Conservation (phyloP, 1,139 yeast species). For the Sugiyamaella japonica region DNA sequence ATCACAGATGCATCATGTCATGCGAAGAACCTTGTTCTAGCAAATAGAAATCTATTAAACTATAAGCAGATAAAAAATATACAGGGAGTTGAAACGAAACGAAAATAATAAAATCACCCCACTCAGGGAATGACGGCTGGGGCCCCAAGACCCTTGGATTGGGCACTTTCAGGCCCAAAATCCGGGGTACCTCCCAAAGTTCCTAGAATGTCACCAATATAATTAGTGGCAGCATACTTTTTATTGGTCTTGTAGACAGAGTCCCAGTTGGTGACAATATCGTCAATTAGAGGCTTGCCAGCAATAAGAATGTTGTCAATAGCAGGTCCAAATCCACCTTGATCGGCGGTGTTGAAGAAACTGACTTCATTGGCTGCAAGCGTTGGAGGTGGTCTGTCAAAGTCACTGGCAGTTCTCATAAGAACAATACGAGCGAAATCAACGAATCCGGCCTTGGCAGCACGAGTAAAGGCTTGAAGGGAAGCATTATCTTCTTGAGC, state of each 20-base stretch:
- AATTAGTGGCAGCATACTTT: slow-evolving; percentile 50
- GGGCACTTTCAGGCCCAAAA: slow-evolving; percentile 29
- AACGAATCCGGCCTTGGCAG: slow-evolving; percentile 54
- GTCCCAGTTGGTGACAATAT: slow-evolving; percentile 56
- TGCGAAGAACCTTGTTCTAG: neutral
- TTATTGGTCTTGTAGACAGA: slow-evolving; percentile 45
- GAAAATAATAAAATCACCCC: neutral
- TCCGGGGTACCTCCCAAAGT: slow-evolving; percentile 47
- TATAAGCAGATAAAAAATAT: slow-evolving; percentile 5
- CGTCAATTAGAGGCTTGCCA: slow-evolving; percentile 56
- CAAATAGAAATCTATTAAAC: slow-evolving; percentile 5
- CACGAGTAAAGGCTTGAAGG: slow-evolving; percentile 58
- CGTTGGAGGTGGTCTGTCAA: slow-evolving; percentile 56
- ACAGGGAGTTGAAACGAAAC: neutral
- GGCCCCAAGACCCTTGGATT: neutral
- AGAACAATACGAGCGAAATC: slow-evolving; percentile 59
- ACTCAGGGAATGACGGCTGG: slow-evolving; percentile 15
- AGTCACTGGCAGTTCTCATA: slow-evolving; percentile 65
- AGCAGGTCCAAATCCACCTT: slow-evolving; percentile 56
- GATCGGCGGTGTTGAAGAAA: slow-evolving; percentile 52
- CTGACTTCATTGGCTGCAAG: slow-evolving; percentile 47
- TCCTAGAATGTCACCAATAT: slow-evolving; percentile 60
- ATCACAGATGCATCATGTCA: neutral
- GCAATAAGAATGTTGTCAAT: slow-evolving; percentile 55
- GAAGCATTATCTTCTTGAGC: slow-evolving; percentile 73